These are phyloP conservation scores for Colletotrichum sp. DNA, from an alignment of 2,329 filamentous ascomycete genomes.

Conservation along the genomic window DNA sequence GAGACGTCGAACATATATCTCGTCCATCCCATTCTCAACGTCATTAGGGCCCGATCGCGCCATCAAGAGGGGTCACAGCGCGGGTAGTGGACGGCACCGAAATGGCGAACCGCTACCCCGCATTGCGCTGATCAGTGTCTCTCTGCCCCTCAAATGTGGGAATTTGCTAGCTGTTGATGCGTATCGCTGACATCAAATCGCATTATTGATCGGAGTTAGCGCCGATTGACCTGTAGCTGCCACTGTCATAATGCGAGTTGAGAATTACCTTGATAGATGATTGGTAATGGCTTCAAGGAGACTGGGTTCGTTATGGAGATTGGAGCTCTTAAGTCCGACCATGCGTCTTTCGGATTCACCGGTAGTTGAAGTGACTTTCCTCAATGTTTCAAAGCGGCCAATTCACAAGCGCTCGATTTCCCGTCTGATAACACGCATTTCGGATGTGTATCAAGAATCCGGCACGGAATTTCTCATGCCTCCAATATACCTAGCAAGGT, in stretches of 20 bases:
- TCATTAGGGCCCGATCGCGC: slow-evolving; percentile 9
- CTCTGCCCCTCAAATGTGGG: background rate
- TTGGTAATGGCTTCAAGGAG: background rate
- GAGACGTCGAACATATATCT: background rate
- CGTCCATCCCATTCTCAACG: background rate
- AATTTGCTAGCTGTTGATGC: background rate
- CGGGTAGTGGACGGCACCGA: background rate
- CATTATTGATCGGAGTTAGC: background rate
- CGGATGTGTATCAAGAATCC: background rate
- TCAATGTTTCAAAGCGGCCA: background rate
- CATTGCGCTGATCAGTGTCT: background rate
- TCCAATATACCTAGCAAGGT: background rate
- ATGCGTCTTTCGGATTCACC: background rate
- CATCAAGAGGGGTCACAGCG: slow-evolving; percentile 12
- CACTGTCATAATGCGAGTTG: background rate
- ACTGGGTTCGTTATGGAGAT: background rate
- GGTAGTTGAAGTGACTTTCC: background rate
- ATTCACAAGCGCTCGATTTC: background rate
- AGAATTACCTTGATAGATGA: background rate
- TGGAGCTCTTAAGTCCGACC: background rate
- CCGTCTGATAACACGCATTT: background rate
- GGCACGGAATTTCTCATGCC: background rate
- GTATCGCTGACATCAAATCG: background rate
- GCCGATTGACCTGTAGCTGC: background rate
- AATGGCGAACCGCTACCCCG: slow-evolving; percentile 3